Percentiles rank a stretch among this genome's conserved stretches.
phyloP scores from a whole-genome alignment of 2,329 filamentous ascomycete species.

The Macrophomina pseudophaseolina region DNA sequence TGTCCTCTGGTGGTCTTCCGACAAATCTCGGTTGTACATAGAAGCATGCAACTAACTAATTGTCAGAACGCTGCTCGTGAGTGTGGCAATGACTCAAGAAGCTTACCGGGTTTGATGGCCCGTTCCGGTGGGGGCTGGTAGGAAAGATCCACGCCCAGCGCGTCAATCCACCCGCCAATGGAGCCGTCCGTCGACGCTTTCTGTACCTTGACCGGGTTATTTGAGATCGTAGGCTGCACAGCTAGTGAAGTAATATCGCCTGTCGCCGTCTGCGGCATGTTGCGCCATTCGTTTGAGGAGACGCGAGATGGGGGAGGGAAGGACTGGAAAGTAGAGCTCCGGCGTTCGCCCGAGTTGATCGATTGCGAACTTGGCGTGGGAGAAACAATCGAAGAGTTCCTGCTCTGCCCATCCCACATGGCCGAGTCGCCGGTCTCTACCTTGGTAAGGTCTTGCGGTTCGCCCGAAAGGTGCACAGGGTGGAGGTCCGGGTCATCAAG shows the following conservation, averaged over 20 bases:
- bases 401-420: constrained; percentile 51
- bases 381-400: constrained; percentile 61
- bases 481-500: constrained; percentile 79
- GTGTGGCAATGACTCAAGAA: constrained; percentile 2
- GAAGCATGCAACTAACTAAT: constrained; percentile 76
- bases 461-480: constrained; percentile 74
- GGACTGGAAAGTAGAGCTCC: constrained; percentile 51
- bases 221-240: constrained; percentile 51
- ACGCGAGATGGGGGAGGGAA: constrained; percentile 50
- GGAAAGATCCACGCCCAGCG: constrained; percentile 82
- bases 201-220: constrained; percentile 61
- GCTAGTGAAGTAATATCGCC: constrained; percentile 55
- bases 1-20: constrained; percentile 56
- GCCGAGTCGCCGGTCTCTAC: constrained; percentile 51
- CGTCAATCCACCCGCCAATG: constrained; percentile 85
- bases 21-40: constrained; percentile 70
- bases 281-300: constrained; percentile 62
- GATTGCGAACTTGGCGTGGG: constrained; percentile 56
- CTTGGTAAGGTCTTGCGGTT: constrained; percentile 65
- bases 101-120: constrained; percentile 67
- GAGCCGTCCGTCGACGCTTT: constrained; percentile 64
- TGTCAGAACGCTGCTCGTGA: constrained; percentile 40
- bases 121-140: constrained; percentile 82
- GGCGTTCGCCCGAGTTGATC: constrained; percentile 46
- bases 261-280: constrained; percentile 59